Evolutionary conservation across 805 yeast genomes (phyloP), one percentile per base, ranked within the genome.

Genomic region (Kodamaea restingae): DNA sequence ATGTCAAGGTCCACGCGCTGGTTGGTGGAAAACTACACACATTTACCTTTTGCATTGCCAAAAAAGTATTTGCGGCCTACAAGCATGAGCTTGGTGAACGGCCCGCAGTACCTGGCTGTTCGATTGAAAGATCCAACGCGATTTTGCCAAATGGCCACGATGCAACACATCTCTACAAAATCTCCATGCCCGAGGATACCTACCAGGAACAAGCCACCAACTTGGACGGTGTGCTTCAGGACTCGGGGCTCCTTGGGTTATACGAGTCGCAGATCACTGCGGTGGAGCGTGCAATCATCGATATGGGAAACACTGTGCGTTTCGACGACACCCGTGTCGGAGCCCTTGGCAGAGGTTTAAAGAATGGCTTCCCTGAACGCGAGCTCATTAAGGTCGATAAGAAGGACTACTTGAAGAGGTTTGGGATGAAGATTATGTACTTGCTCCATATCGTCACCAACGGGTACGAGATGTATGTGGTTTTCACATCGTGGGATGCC

Each of bases 261-360:
- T 90, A 84, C 62, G 98, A 93, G 56, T 63, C 88, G 4, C 76
- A 85, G 18, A 69, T 93, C 28, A 70, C 67, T 7, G 60, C 87
- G 0, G 65, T 74, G 3, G 91, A 88, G 43, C 67, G 96, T 35
- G 88, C 88, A 0, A 74, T 88, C 32, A 75, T 93, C 47, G 83
- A 82, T 22, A 63, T 93, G 12, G 98, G 98, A 3, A 70, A 80
- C 17, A 70, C 78, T 11, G 84, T 90, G 15, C 70, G 71, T 11
- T 82, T 90, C 46, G 86, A 80, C 46, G 81, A 82, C 32, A 66
- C 78, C 1, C 70, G 75, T 40, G 75, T 86, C n/a, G 96, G 97
- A 7, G 79, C 88, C 0, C 65, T 95, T 7, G 95, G 97, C 6
- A 77, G 75, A 51, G 95, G 96, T 20, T 64, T 93, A 41, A 88